phyloP scores from a whole-genome alignment of 305 asterid genomes.

The Withania somnifera region DNA sequence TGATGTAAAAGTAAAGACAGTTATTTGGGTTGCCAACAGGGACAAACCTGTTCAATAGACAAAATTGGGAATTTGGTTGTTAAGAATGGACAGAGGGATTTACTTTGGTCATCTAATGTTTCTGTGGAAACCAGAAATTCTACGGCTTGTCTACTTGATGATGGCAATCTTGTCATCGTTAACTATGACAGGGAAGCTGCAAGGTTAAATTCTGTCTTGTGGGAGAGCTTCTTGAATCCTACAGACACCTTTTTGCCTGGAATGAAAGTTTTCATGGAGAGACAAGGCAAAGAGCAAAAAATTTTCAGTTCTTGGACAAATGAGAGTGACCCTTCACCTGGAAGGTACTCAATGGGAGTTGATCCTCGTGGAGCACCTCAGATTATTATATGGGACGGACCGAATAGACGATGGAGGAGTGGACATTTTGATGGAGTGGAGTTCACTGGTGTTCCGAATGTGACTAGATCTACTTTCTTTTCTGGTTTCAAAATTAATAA shows the following conservation, averaged over 20 bases:
- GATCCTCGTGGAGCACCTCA: constrained; percentile 70
- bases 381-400: constrained; percentile 62
- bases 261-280: constrained; percentile 29
- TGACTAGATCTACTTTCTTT: constrained; percentile 10
- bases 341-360: constrained; percentile 48
- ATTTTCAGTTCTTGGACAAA: constrained; percentile 49
- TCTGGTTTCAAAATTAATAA: constrained; percentile 37
- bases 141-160: constrained; percentile 30
- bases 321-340: constrained; percentile 47
- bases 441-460: constrained; percentile 38
- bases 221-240: constrained; percentile 51
- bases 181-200: background rate
- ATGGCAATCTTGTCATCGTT: constrained; percentile 37
- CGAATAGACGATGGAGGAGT: constrained; percentile 56
- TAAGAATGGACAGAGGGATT: constrained; percentile 14
- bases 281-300: constrained; percentile 13
- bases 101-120: constrained; percentile 34
- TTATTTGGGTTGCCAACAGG: constrained; percentile 76
- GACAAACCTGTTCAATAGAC: constrained; percentile 32
- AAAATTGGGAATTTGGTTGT: constrained; percentile 36
- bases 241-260: constrained; percentile 56
- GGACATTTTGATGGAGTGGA: constrained; percentile 51
- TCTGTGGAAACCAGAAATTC: constrained; percentile 17
- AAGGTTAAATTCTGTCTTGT: background rate
- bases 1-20: constrained; percentile 14